Evolutionary conservation across 2,329 filamentous ascomycete genomes (phyloP), one percentile per base, ranked within the genome.

Genomic region (Nothomitra cinnamomea): DNA sequence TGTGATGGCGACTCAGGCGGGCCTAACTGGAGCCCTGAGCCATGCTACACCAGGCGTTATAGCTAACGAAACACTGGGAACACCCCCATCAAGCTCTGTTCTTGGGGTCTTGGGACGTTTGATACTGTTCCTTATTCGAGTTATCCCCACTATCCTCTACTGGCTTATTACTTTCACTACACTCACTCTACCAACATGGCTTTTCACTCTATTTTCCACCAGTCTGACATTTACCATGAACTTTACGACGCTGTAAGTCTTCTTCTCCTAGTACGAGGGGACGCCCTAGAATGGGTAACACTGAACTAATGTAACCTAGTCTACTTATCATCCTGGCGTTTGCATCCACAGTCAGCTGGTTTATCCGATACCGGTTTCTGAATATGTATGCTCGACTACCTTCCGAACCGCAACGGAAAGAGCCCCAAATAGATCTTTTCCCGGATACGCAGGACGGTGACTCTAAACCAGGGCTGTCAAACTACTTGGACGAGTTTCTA

Each of bases 151-250:
- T 56, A 56, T 77, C 36, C 66, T 82, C 53, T 94, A 92, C 69
- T 94, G 85, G 82, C 68, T 82, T 53, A 79, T 95, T 60, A 87
- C 85, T 57, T 85, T 95, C 62, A 78, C 82, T 17, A 94, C 90
- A 24, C 88, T 96, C 60, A 94, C 87, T 15, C 67, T 95, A 56
- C 92, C 92, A 43, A 87, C 87, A 65, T 80, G 92, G 67, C 77
- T 96, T 17, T 98, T 94, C 66, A 85, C 82, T 4, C 73, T 95
- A 57, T 87, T 95, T 63, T 95, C 88, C 4, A 90, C 87, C 58
- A 95, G 86, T 67, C 73, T 94, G 72, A 98, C 92, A 0, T 87
- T 98, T 63, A 98, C 92, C 10, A 94, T 98, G 89, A 96, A 96
- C 66, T 90, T 92, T 61, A 96, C 90, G 19, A 98, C 92, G 17